These are phyloP conservation scores for Yarrowia sp. DNA, from an alignment of 805 yeast genomes.

Conservation along the genomic window DNA sequence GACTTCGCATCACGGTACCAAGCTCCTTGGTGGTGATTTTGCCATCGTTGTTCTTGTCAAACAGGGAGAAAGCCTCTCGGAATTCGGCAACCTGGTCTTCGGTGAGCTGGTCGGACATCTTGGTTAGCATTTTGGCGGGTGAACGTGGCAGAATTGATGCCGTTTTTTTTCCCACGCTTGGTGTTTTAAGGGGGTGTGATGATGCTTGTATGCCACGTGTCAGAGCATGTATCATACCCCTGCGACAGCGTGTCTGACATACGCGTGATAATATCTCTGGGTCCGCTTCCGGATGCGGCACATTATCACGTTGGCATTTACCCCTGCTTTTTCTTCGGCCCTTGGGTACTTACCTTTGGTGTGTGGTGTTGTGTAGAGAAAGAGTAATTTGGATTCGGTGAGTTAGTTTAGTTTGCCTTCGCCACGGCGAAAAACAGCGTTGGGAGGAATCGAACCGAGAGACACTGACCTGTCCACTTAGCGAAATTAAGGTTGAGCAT, in stretches of 20 bases:
- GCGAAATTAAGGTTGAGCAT: neutral
- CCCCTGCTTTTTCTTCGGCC: constrained; percentile 30
- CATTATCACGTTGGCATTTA: neutral
- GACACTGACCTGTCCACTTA: no score
- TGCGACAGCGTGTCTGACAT: no score
- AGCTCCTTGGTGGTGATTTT: constrained; percentile 94
- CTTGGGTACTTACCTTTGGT: constrained; percentile 26
- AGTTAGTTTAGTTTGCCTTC: constrained; percentile 33
- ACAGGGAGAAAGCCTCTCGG: constrained; percentile 96
- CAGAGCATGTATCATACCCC: neutral
- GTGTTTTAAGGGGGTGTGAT: constrained; percentile 4
- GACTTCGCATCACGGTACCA: constrained; percentile 98
- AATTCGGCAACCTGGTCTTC: constrained; percentile 97
- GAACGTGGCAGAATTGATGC: neutral
- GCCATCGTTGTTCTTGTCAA: constrained; percentile 97
- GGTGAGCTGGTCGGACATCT: constrained; percentile 73
- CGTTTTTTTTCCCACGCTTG: no score
- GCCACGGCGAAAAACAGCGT: constrained; percentile 14
- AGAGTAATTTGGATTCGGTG: constrained; percentile 33
- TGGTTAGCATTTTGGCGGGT: constrained; percentile 29
- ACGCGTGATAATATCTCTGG: neutral
- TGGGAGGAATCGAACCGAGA: constrained; percentile 3
- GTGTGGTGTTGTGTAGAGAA: constrained; percentile 36
- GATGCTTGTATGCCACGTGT: constrained; percentile 33
- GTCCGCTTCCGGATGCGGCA: no score